A percentile compares a stretch with the other conserved stretches of the same genome.
These are phyloP conservation scores for Pythium aquatile DNA, from an alignment of 352 stramenopile species.

Conservation along the genomic window DNA sequence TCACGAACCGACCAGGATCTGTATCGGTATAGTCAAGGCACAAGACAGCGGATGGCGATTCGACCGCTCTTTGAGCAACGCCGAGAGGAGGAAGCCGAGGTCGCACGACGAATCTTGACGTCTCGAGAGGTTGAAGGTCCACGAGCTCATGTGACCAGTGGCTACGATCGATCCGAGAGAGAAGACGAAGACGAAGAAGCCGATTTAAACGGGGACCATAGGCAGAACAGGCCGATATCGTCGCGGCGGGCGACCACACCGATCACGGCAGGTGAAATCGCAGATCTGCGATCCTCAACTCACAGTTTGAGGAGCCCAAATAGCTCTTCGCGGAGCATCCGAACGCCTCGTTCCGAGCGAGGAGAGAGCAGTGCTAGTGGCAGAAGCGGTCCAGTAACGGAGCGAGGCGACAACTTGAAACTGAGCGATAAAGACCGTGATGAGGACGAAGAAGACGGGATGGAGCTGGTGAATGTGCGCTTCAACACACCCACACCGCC, in stretches of 20 bases:
- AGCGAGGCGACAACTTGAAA: not conserved
- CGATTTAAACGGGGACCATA: not conserved
- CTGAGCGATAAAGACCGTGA: not conserved
- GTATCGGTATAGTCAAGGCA: constrained; percentile 55
- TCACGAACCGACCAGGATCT: constrained; percentile 55
- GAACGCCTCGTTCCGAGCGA: constrained; percentile 7
- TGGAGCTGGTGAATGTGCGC: constrained; percentile 10
- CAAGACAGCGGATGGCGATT: constrained; percentile 64
- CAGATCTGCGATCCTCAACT: not conserved
- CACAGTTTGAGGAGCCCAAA: not conserved
- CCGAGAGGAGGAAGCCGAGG: constrained; percentile 38
- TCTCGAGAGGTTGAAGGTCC: constrained; percentile 19
- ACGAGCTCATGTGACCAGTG: not conserved
- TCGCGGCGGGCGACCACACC: constrained; percentile 15
- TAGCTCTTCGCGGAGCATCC: not conserved
- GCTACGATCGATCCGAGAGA: not conserved
- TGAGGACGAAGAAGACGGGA: not conserved
- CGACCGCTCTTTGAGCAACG: constrained; percentile 67
- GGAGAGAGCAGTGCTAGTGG: not conserved
- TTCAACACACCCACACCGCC: constrained; percentile 26
- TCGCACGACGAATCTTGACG: constrained; percentile 28
- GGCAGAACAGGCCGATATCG: not conserved
- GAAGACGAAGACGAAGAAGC: constrained; percentile 4
- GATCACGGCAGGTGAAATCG: constrained; percentile 19
- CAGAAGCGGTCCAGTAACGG: not conserved